A percentile compares a stretch with the other conserved stretches of the same genome.
Conservation (phyloP, 2,329 filamentous ascomycete species). For the Fusarium citri region DNA sequence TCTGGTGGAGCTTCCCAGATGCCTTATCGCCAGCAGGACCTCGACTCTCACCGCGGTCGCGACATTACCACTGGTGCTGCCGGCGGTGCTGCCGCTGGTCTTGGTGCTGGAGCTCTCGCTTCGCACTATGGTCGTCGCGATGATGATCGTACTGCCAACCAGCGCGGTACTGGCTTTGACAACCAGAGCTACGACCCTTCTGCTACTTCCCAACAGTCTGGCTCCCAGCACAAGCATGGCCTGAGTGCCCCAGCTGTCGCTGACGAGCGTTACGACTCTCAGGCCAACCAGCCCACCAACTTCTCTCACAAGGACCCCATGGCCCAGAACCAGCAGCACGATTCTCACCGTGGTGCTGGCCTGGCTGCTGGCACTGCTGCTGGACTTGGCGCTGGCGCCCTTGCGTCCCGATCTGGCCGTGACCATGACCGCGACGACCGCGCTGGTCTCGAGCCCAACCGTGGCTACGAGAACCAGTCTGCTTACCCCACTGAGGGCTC, state of each 20-base stretch:
- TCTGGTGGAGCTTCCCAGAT: not conserved
- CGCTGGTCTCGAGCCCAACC: not conserved
- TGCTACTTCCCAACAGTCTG: not conserved
- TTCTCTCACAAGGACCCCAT: constrained; percentile 9
- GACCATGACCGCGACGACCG: not conserved
- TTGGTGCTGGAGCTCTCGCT: constrained; percentile 16
- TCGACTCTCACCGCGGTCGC: not conserved
- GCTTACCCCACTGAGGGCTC: not conserved
- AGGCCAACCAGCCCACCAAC: not conserved
- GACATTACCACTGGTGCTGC: not conserved
- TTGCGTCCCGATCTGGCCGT: not conserved
- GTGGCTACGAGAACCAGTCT: not conserved
- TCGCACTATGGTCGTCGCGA: constrained; percentile 1
- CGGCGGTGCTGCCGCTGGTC: constrained; percentile 1
- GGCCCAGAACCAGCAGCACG: constrained; percentile 13
- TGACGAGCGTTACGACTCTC: not conserved
- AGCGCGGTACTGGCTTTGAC: not conserved
- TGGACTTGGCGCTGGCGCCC: not conserved
- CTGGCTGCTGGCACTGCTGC: constrained; percentile 1
- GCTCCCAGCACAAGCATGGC: not conserved
- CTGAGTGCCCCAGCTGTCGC: not conserved
- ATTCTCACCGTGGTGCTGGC: constrained; percentile 4
- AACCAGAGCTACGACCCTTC: not conserved
- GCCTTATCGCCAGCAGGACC: not conserved
- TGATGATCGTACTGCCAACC: not conserved